These are phyloP conservation scores for Pseudohalonectria lignicola DNA, from an alignment of 2,329 filamentous ascomycete genomes.

Conservation along the genomic window DNA sequence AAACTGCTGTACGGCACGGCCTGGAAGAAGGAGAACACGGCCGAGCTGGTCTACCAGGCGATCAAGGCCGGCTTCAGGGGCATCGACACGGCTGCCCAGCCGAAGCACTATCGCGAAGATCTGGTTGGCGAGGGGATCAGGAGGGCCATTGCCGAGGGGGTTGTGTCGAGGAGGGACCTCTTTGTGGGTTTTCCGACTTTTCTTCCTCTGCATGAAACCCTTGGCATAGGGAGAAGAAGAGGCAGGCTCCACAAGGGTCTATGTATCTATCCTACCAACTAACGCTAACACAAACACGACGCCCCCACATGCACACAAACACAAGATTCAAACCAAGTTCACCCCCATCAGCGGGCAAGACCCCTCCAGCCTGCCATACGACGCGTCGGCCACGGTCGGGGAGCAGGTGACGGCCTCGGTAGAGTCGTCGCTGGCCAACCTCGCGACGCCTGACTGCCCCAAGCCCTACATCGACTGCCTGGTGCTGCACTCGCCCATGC, in stretches of 20 bases:
- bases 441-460: conserved; percentile 27
- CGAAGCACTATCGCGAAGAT: conserved; percentile 65
- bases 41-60: conserved; percentile 56
- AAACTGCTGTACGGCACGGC: conserved; percentile 67
- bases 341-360: conserved; percentile 55
- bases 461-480: conserved; percentile 55
- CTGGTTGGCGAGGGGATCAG: conserved; percentile 58
- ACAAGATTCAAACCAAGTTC: conserved; percentile 73
- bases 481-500: conserved; percentile 56
- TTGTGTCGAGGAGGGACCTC: conserved; percentile 45
- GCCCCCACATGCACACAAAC: no score
- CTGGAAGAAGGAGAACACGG: conserved; percentile 68
- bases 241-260: no score
- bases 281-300: not conserved
- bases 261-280: not conserved
- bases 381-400: conserved; percentile 41
- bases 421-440: conserved; percentile 52
- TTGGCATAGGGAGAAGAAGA: no score
- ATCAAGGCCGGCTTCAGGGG: conserved; percentile 58
- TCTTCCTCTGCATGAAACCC: no score
- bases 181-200: conserved; percentile 36
- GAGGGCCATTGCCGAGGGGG: conserved; percentile 45
- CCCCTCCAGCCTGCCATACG: conserved; percentile 49
- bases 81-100: conserved; percentile 70
- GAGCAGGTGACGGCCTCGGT: conserved; percentile 60